Conservation (phyloP, 768 basidiomycete species). For the Boletellus ananas region DNA sequence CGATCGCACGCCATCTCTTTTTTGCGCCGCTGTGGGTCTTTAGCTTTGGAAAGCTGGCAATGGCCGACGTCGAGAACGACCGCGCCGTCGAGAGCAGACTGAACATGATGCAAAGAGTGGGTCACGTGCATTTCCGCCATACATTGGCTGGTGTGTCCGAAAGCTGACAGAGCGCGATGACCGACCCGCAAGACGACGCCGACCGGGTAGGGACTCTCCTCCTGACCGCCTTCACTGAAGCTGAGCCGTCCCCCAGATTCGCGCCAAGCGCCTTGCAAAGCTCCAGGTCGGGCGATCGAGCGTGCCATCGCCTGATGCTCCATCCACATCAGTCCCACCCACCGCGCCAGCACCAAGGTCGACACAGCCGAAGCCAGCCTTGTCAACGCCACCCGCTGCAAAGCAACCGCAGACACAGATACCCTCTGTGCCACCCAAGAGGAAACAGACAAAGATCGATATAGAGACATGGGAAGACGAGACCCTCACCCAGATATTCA, state of each 20-base stretch:
- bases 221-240: not conserved
- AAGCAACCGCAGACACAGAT: constrained; percentile 31
- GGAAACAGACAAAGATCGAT: constrained; percentile 52
- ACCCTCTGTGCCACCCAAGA: constrained; percentile 42
- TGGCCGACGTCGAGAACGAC: constrained; percentile 57
- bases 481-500: constrained; percentile 62
- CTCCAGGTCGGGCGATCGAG: constrained; percentile 50
- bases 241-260: constrained; percentile 54
- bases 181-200: constrained; percentile 68
- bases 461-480: constrained; percentile 70
- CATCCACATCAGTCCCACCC: constrained; percentile 7
- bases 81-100: constrained; percentile 30
- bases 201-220: constrained; percentile 54
- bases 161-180: constrained; percentile 28
- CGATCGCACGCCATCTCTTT: constrained; percentile 73
- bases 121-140: constrained; percentile 15
- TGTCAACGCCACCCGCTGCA: constrained; percentile 22
- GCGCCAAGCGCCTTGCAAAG: constrained; percentile 86
- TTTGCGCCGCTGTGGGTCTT: constrained; percentile 80
- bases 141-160: not conserved
- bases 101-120: constrained; percentile 13
- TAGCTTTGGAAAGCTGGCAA: constrained; percentile 64
- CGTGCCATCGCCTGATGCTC: constrained; percentile 31
- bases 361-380: constrained; percentile 35
- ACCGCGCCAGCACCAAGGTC: constrained; percentile 29